phyloP scores from a whole-genome alignment of 2,329 filamentous ascomycete genomes.

The Calonectria honghensis region DNA sequence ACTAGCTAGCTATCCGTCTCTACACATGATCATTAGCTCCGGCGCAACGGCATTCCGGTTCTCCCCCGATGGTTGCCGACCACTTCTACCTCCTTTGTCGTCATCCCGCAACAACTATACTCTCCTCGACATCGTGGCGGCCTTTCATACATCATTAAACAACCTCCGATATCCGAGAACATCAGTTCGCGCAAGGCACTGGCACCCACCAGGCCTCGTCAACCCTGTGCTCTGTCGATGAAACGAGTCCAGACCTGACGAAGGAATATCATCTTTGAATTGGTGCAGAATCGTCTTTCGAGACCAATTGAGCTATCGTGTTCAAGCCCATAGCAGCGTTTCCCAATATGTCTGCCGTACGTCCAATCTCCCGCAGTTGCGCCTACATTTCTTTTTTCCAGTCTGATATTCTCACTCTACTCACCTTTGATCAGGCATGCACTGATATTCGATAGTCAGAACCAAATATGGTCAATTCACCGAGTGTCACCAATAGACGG shows the following conservation, averaged over 20 bases:
- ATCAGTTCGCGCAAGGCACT: slow-evolving; percentile 13
- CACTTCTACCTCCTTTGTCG: slow-evolving; percentile 43
- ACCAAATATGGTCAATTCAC: slow-evolving; percentile 53
- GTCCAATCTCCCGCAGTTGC: slow-evolving; percentile 33
- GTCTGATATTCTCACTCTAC: background rate
- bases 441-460: slow-evolving; percentile 52
- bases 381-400: background rate
- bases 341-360: slow-evolving; percentile 58
- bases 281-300: slow-evolving; percentile 44
- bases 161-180: slow-evolving; percentile 16
- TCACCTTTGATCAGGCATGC: slow-evolving; percentile 4
- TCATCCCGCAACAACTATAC: slow-evolving; percentile 49
- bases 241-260: slow-evolving; percentile 41
- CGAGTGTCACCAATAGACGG: slow-evolving; percentile 53
- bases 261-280: slow-evolving; percentile 44
- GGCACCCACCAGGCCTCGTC: slow-evolving; percentile 21
- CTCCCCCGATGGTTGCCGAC: slow-evolving; percentile 54
- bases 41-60: slow-evolving; percentile 48
- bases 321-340: slow-evolving; percentile 36
- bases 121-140: slow-evolving; percentile 43
- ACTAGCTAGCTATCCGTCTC: slow-evolving; percentile 37
- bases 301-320: slow-evolving; percentile 45
- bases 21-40: slow-evolving; percentile 46
- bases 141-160: slow-evolving; percentile 41
- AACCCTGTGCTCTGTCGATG: slow-evolving; percentile 45